phyloP scores from a whole-genome alignment of 2,329 filamentous ascomycete species.

The Verticillium nonalfalfae region DNA sequence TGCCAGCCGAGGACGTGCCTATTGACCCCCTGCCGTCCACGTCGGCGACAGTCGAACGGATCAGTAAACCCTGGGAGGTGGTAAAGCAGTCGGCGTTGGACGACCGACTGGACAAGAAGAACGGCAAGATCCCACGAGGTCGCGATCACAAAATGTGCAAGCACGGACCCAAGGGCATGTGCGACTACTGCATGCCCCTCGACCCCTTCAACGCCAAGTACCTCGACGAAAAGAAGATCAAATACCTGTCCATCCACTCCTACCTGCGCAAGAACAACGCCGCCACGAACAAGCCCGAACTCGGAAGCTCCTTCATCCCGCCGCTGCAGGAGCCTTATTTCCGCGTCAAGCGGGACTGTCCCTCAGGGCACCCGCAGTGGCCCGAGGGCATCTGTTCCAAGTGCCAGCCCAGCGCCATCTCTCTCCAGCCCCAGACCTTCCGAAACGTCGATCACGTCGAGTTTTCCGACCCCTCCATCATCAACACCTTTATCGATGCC shows the following conservation, averaged over 20 bases:
- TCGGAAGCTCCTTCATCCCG: slow-evolving; percentile 91
- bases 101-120: slow-evolving; percentile 75
- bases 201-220: slow-evolving; percentile 91
- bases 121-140: slow-evolving; percentile 80
- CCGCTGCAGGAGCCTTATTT: slow-evolving; percentile 91
- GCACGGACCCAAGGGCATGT: slow-evolving; percentile 97
- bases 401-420: slow-evolving; percentile 96
- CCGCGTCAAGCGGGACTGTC: slow-evolving; percentile 81
- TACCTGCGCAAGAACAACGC: slow-evolving; percentile 93
- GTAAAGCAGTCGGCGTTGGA: slow-evolving; percentile 85
- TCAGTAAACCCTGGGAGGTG: slow-evolving; percentile 89
- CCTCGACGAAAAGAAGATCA: slow-evolving; percentile 93
- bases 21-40: slow-evolving; percentile 57
- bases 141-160: slow-evolving; percentile 84
- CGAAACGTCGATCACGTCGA: slow-evolving; percentile 99
- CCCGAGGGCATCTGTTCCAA: slow-evolving; percentile 97
- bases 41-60: slow-evolving; percentile 51
- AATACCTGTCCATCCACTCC: slow-evolving; percentile 94
- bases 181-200: slow-evolving; percentile 95
- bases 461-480: slow-evolving; percentile 76
- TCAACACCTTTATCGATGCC: slow-evolving; percentile 85
- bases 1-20: slow-evolving; percentile 60
- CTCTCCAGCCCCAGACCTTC: slow-evolving; percentile 85
- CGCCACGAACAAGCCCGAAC: slow-evolving; percentile 91
- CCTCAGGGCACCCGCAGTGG: slow-evolving; percentile 87